Evolutionary conservation across 169 alveolate species (phyloP).

Genomic region (Plasmodium yoelii): DNA sequence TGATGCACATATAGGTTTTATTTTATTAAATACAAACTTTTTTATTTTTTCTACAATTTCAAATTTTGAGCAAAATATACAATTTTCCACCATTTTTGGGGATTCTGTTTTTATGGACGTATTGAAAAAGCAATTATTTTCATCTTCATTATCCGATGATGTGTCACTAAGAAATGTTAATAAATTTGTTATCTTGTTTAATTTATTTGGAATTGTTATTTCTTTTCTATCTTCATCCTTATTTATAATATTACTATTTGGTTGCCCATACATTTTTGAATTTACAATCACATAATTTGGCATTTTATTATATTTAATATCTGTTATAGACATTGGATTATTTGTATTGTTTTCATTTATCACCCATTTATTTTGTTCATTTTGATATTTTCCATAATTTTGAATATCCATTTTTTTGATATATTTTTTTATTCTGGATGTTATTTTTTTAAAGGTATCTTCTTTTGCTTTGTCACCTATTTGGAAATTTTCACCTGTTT

Average conservation of each 20-base stretch:
- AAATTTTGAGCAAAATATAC: conserved; percentile 9
- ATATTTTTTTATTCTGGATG: not conserved
- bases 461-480: not conserved
- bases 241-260: too few species aligned
- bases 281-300: too few species aligned
- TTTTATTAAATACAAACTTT: conserved; percentile 2
- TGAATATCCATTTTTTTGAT: not conserved
- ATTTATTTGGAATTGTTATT: too few species aligned
- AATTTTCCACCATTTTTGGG: not conserved
- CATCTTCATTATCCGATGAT: not conserved
- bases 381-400: not conserved
- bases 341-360: not conserved
- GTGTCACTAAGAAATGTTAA: too few species aligned
- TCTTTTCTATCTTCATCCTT: too few species aligned
- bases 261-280: too few species aligned
- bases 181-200: too few species aligned
- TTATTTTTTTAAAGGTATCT: not conserved
- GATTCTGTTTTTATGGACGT: not conserved
- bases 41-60: conserved; percentile 23
- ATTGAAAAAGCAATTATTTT: not conserved
- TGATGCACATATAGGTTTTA: conserved; percentile 38
- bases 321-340: too few species aligned
- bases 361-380: not conserved
- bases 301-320: too few species aligned
- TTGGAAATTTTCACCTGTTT: not conserved